Conservation (phyloP, 2,329 filamentous ascomycete genomes). For the Leptographium flavum region DNA sequence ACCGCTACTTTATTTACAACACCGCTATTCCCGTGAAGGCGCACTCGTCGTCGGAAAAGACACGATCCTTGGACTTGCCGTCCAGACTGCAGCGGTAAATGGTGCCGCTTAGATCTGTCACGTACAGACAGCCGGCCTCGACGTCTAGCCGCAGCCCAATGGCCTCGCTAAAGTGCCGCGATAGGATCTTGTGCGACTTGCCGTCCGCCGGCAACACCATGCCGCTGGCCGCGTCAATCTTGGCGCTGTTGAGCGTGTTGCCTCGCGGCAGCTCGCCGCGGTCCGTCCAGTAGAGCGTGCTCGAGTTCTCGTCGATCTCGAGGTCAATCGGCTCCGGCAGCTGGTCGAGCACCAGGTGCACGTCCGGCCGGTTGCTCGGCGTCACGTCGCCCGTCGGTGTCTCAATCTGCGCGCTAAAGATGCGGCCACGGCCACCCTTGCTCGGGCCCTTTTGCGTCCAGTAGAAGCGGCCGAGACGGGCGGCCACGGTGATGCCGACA, state of each 20-base stretch:
- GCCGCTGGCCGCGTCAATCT: slow-evolving; percentile 9
- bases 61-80: slow-evolving; percentile 15
- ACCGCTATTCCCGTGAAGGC: slow-evolving; percentile 14
- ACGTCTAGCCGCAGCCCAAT: slow-evolving; percentile 29
- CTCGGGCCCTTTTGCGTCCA: slow-evolving; percentile 46
- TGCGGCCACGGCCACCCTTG: slow-evolving; percentile 35
- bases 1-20: not conserved
- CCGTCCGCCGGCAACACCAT: not conserved
- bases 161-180: slow-evolving; percentile 27
- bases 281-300: slow-evolving; percentile 45
- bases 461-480: slow-evolving; percentile 30
- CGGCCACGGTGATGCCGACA: slow-evolving; percentile 38
- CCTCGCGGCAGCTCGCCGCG: slow-evolving; percentile 41
- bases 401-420: slow-evolving; percentile 33
- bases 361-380: slow-evolving; percentile 22
- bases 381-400: slow-evolving; percentile 17
- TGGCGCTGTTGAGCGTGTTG: slow-evolving; percentile 33
- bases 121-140: slow-evolving; percentile 21
- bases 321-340: slow-evolving; percentile 45
- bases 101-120: slow-evolving; percentile 25
- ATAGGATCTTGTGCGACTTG: slow-evolving; percentile 15
- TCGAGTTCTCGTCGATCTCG: slow-evolving; percentile 30
- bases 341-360: slow-evolving; percentile 25
- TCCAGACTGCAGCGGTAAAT: slow-evolving; percentile 22
- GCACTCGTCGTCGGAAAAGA: slow-evolving; percentile 13